Base-by-base conservation (phyloP, 768 basidiomycete genomes). In the Lactarius hatsudake region DNA sequence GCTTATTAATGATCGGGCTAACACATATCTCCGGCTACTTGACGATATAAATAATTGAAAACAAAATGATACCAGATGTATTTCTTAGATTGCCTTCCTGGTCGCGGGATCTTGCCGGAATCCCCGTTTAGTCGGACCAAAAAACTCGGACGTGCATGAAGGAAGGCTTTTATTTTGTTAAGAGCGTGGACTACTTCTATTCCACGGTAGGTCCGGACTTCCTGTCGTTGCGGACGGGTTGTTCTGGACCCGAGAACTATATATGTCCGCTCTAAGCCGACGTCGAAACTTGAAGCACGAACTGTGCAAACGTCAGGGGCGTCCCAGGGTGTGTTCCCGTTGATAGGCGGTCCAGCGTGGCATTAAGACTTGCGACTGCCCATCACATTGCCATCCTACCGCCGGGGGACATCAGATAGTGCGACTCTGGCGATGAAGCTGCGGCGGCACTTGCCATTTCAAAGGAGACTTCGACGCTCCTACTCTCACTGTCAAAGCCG, bases 401-500 rank as follows among this genome's bases (percentile, higher is more conserved):
- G 48, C 42, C 23, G 48, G 62, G 36, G 53, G 26, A 38, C 20
- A 34, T 68, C 59, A 60, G 58, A 26, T 10, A 48, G 18, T 45
- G 34, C 20, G n/a, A 36, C 43, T 64, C 53, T 34, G 36, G 42
- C 17, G 28, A 61, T 60, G 42, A 59, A 53, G n/a, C 51, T 53
- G 26, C 51, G 51, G 34, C 38, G 40, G 40, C 12, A 32, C 73
- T 66, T 60, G 74, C 76, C 73, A 75, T 70, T 62, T 75, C 71
- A 69, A 75, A 78, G 20, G 57, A 53, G 56, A 73, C 72, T 65
- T 77, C 77, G 34, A 65, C 69, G 42, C 58, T 42, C 1, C 56
- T 59, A 12, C 66, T 66, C 55, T 69, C 68, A n/a, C 65, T 63
- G 51, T 68, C 63, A 64, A 72, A 73, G 20, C 72, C 66, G 20